A percentile compares a stretch with the other conserved stretches of the same genome.
Conservation (phyloP, 139 green algal species). For the Chlorella sp. region DNA sequence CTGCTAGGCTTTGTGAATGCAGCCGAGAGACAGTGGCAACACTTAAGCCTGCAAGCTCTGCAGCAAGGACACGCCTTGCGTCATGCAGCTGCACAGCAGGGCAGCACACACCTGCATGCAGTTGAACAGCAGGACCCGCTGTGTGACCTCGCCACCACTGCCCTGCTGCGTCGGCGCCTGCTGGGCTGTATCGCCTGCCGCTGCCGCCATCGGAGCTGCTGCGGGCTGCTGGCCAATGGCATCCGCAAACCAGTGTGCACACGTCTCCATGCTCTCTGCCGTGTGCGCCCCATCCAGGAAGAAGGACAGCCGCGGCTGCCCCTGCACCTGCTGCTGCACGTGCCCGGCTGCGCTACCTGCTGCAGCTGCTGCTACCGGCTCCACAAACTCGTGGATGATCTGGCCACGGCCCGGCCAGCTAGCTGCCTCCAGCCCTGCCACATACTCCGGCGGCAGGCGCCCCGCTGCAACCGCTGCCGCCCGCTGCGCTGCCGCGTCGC, state of each 20-base stretch:
- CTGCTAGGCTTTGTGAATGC: too few relatives aligned
- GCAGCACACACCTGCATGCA: conserved; percentile 74
- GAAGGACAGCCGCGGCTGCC: conserved; percentile 72
- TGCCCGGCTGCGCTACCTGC: conserved; percentile 1
- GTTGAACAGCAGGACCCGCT: conserved; percentile 93
- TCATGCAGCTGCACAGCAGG: neutral
- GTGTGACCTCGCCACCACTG: conserved; percentile 22
- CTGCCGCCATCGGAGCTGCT: neutral
- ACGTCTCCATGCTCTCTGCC: conserved; percentile 90
- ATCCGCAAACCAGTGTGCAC: conserved; percentile 90
- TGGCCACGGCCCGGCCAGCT: conserved; percentile 82
- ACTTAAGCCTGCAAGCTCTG: neutral
- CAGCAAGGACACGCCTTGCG: neutral
- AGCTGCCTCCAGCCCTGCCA: conserved; percentile 62
- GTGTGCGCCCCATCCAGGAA: conserved; percentile 98
- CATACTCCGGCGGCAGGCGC: conserved; percentile 68
- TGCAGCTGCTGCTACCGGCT: neutral
- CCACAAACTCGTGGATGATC: conserved; percentile 36
- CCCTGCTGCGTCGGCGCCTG: neutral
- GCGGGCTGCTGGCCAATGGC: neutral
- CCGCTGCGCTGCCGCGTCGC: conserved; percentile 13
- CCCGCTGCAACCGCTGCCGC: conserved; percentile 20
- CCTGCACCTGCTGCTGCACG: conserved; percentile 17
- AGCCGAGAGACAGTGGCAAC: too few relatives aligned
- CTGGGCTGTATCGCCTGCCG: neutral